These are phyloP conservation scores for Rutstroemia sp. DNA, from an alignment of 2,329 filamentous ascomycete genomes.

Conservation along the genomic window DNA sequence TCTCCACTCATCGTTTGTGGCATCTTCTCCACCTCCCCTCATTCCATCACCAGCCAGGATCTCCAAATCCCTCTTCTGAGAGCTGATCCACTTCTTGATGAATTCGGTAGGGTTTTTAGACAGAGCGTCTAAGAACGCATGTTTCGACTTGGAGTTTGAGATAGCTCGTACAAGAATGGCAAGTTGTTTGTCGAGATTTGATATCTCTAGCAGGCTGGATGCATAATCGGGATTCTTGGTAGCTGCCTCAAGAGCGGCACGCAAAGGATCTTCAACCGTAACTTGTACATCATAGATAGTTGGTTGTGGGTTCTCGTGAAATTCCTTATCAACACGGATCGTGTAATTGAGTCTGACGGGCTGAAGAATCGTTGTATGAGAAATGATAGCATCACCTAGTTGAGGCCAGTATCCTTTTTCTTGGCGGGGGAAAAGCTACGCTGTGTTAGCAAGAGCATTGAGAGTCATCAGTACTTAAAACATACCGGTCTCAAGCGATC, in stretches of 20 bases:
- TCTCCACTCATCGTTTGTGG: slow-evolving; percentile 61
- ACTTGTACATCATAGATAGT: slow-evolving; percentile 90
- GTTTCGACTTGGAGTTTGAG: slow-evolving; percentile 78
- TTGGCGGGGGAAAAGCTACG: slow-evolving; percentile 28
- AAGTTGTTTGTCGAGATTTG: slow-evolving; percentile 74
- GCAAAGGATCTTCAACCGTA: slow-evolving; percentile 73
- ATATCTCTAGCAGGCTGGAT: slow-evolving; percentile 67
- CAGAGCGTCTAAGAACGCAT: slow-evolving; percentile 76
- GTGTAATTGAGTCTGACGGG: slow-evolving; percentile 85
- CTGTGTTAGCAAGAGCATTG: neutral
- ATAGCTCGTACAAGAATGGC: slow-evolving; percentile 77
- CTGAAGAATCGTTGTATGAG: slow-evolving; percentile 70
- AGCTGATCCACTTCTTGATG: slow-evolving; percentile 79
- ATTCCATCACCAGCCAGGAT: slow-evolving; percentile 27
- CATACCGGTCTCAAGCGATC: slow-evolving; percentile 69
- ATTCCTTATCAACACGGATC: slow-evolving; percentile 82
- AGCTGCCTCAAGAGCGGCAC: slow-evolving; percentile 56
- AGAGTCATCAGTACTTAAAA: slow-evolving; percentile 6
- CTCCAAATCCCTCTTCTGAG: slow-evolving; percentile 58
- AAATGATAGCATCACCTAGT: slow-evolving; percentile 70
- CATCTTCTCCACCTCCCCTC: slow-evolving; percentile 50
- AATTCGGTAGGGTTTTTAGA: slow-evolving; percentile 78
- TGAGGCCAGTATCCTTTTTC: slow-evolving; percentile 80
- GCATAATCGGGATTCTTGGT: slow-evolving; percentile 64
- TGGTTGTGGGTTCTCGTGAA: slow-evolving; percentile 65